A percentile compares a stretch with the other conserved stretches of the same genome.
Evolutionary conservation across 345 rosid species (phyloP).

Genomic region (Salix udensis): DNA sequence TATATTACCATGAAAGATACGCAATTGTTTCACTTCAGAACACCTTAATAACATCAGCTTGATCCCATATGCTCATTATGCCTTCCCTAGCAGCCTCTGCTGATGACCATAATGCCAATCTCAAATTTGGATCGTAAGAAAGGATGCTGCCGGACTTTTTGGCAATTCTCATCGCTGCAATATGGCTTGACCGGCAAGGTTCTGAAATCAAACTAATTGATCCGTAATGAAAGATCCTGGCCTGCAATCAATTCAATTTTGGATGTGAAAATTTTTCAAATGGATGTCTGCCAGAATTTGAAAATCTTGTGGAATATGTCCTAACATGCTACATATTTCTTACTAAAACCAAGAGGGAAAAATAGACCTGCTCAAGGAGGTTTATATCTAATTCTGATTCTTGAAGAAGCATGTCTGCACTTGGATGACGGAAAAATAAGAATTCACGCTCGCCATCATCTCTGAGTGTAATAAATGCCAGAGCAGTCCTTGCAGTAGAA

Average conservation of each 20-base stretch:
- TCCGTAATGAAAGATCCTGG: constrained; percentile 86
- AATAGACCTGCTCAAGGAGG: constrained; percentile 63
- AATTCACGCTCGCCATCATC: constrained; percentile 98
- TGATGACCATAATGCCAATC: constrained; percentile 90
- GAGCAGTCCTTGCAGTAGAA: constrained; percentile 71
- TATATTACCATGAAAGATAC: neutral
- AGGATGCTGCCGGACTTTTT: constrained; percentile 71
- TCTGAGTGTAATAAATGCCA: constrained; percentile 87
- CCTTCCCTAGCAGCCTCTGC: constrained; percentile 73
- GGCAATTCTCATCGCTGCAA: constrained; percentile 85
- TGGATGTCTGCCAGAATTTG: constrained; percentile 6
- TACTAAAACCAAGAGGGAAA: neutral
- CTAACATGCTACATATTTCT: neutral
- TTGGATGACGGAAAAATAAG: constrained; percentile 91
- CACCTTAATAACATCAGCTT: constrained; percentile 93
- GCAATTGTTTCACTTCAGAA: neutral
- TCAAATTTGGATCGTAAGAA: constrained; percentile 92
- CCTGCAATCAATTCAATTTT: constrained; percentile 46
- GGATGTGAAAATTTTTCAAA: neutral
- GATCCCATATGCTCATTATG: constrained; percentile 85
- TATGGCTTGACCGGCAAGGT: constrained; percentile 89
- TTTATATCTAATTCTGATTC: constrained; percentile 75
- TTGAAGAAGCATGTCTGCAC: constrained; percentile 94
- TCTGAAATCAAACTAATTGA: constrained; percentile 93
- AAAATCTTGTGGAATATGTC: neutral